Conservation (phyloP, 2,329 filamentous ascomycete species). For the Calonectria naviculata region DNA sequence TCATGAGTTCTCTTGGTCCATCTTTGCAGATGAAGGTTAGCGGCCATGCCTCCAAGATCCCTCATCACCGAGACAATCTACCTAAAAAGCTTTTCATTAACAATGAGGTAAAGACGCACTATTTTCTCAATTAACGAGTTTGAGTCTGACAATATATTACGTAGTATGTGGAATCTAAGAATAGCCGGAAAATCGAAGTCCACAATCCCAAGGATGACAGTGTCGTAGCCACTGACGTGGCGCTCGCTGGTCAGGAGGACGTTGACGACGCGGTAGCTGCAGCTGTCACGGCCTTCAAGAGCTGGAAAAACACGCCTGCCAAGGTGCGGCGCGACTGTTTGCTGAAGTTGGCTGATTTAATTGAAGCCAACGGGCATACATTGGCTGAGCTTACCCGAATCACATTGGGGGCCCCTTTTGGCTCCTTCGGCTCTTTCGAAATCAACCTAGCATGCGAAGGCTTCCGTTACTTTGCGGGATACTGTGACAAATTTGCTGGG, state of each 20-base stretch:
- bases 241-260: slow-evolving; percentile 54
- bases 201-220: slow-evolving; percentile 61
- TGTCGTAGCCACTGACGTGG: slow-evolving; percentile 60
- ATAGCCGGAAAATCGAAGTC: slow-evolving; percentile 57
- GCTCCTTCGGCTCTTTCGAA: slow-evolving; percentile 56
- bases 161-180: slow-evolving; percentile 54
- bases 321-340: slow-evolving; percentile 52
- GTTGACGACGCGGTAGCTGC: slow-evolving; percentile 59
- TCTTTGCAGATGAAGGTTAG: slow-evolving; percentile 28
- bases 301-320: slow-evolving; percentile 52
- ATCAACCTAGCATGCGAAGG: slow-evolving; percentile 48
- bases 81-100: slow-evolving; percentile 52
- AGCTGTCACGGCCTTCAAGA: slow-evolving; percentile 57
- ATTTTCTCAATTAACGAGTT: no score
- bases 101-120: slow-evolving; percentile 43
- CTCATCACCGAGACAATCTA: slow-evolving; percentile 45
- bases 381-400: slow-evolving; percentile 55
- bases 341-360: slow-evolving; percentile 55
- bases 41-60: slow-evolving; percentile 27
- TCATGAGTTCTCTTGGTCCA: slow-evolving; percentile 39
- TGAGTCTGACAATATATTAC: neutral
- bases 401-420: slow-evolving; percentile 57
- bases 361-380: slow-evolving; percentile 48
- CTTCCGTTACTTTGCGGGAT: slow-evolving; percentile 46
- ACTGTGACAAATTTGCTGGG: slow-evolving; percentile 37